Conservation (phyloP, 2,329 filamentous ascomycete genomes). For the Diplodia corticola region DNA sequence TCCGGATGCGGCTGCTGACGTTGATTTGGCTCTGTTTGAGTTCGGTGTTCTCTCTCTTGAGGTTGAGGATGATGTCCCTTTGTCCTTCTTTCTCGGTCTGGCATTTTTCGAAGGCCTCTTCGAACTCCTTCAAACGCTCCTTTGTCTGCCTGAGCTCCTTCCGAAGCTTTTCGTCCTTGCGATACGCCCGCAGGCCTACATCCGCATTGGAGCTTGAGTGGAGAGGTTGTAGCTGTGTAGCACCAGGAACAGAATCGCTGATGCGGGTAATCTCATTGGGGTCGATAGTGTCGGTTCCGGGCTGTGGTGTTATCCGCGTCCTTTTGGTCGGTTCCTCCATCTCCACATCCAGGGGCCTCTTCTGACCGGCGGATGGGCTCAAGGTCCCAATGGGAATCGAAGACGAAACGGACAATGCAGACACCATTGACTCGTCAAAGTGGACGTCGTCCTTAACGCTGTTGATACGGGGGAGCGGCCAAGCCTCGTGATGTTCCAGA, state of each 20-base stretch:
- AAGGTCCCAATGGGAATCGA: neutral
- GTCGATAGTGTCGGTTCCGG: neutral
- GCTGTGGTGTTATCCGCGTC: conserved; percentile 27
- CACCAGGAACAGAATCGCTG: neutral
- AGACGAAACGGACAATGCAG: neutral
- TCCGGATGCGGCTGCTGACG: conserved; percentile 27
- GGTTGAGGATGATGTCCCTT: neutral
- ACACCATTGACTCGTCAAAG: conserved; percentile 7
- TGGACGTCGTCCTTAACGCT: conserved; percentile 11
- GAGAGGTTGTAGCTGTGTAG: neutral
- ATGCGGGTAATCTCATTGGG: conserved; percentile 9
- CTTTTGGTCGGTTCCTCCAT: conserved; percentile 29
- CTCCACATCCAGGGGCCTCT: conserved; percentile 25
- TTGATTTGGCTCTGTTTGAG: neutral
- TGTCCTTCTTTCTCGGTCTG: conserved; percentile 8
- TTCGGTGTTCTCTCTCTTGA: conserved; percentile 1
- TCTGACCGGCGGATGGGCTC: conserved; percentile 22
- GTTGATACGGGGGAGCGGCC: conserved; percentile 23
- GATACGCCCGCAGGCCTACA: neutral
- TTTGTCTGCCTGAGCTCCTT: conserved; percentile 28
- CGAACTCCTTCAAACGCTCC: conserved; percentile 31
- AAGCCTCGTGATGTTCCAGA: conserved; percentile 23
- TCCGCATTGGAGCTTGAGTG: neutral
- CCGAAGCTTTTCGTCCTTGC: conserved; percentile 29
- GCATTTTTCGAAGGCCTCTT: conserved; percentile 30